Evolutionary conservation across 768 basidiomycete species (phyloP).

Genomic region (Boletus rufocinnamomeus): DNA sequence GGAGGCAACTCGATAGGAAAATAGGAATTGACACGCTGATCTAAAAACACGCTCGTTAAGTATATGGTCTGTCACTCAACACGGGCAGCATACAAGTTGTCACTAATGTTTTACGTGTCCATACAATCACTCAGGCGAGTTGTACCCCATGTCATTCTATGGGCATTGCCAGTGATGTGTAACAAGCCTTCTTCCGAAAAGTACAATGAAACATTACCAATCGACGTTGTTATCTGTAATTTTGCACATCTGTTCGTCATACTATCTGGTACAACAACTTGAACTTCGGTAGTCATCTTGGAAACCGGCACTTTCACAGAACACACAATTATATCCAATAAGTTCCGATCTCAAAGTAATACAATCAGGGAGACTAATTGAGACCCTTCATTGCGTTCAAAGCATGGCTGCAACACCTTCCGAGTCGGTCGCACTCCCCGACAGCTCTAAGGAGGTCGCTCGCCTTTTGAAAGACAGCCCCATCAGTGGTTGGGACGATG

Average conservation of each 20-base stretch:
- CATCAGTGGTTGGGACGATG: conserved; percentile 21
- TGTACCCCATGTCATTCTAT: not conserved
- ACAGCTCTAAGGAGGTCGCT: conserved; percentile 4
- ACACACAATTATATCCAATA: not conserved
- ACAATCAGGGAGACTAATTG: not conserved
- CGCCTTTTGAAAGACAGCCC: conserved; percentile 18
- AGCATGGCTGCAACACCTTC: not conserved
- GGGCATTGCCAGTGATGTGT: conserved; percentile 1
- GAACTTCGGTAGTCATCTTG: not conserved
- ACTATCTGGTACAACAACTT: not conserved
- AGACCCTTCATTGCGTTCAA: not conserved
- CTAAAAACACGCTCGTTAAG: conserved; percentile 6
- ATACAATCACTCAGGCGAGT: conserved; percentile 12
- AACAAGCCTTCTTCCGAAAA: conserved; percentile 1
- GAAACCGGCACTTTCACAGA: not conserved
- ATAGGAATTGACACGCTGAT: not conserved
- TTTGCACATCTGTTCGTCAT: not conserved
- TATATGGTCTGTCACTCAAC: conserved; percentile 11
- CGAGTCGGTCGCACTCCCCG: not conserved
- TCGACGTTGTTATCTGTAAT: conserved; percentile 1
- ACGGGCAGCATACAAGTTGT: not conserved
- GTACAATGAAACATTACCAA: not conserved
- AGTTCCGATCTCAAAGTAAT: not conserved
- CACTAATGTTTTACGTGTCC: conserved; percentile 1
- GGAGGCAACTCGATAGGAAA: conserved; percentile 53